Base-by-base conservation (phyloP, 805 yeast species). In the Kazachstania africana region DNA sequence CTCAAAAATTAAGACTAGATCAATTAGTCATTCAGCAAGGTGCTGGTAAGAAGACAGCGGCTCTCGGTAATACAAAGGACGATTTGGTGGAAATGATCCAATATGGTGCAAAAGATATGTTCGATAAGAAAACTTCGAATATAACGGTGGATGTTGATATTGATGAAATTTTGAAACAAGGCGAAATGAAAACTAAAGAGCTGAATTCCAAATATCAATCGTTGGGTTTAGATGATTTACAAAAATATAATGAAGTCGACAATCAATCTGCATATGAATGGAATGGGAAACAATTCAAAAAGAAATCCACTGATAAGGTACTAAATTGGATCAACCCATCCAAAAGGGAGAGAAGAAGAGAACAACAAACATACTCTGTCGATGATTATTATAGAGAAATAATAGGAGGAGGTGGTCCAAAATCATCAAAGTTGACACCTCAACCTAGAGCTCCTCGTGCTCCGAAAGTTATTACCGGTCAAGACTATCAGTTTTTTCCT, bases 11-110 rank as follows among this genome's bases (percentile, higher is more conserved):
- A 41, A 66, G 96, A 35, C 65, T 87, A 37, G 97, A 88, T 57
- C 96, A 88, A 52, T 68, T 87, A 42, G 97, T 87, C 32, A 87
- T 87, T 46, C 97, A 87, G 53, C 96, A 88, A 51, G 95, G 94
- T 5, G 55, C 59, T 12, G 67, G 68, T 17, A 66, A 65, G 32
- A 62, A 63, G 36, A 54, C 57, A 12, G 48, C 64, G 1, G 37
- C 38, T 21, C 30, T 47, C 10, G 48, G 48, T 6, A 76, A 66
- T 42, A 58, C 68, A 3, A 80, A 81, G 47, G 37, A 88, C 50
- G 37, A 50, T n/a, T n/a, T 23, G 12, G 6, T 23, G 6, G 25
- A 23, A 8, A 23, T 23, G 25, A 23, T 23, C n/a, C 97, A 88
- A 56, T 94, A 78, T 56, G 98, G 98, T 36, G 98, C 98, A 1